Base-by-base conservation (phyloP, 306 rosid species). In the Fagus crenata region DNA sequence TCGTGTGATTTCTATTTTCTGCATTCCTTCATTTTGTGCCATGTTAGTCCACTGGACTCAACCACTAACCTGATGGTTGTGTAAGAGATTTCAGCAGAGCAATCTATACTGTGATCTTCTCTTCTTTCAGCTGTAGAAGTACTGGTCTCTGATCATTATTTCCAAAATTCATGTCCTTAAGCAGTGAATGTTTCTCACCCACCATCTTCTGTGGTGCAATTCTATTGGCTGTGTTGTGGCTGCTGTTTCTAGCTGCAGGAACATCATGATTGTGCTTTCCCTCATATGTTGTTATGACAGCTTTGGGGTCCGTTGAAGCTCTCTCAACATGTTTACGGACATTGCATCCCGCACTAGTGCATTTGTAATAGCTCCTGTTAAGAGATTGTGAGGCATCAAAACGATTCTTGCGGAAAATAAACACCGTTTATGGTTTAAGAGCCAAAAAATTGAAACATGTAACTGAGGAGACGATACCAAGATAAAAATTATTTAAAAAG, bases 261-360 rank as follows among this genome's bases (percentile, higher is more conserved):
- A 92, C 92, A 77, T 90, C 92, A 11, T 95, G 98, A 77, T 85
- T 89, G 61, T 95, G 98, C 79, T 95, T 95, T 9, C 98, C 97
- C 76, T 95, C 98, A 4, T 95, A 92, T 2, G 97, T 86, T 4
- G 97, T 95, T 71, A 95, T 83, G 61, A 95, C 98, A 49, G 98
- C 97, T 81, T 95, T 92, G 7, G 96, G 82, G 71, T 95, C 98
- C 0, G 92, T 88, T 36, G 97, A 87, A 74, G 98, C 96, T 83
- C 98, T 90, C 86, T 95, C 98, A 4, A 95, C 97, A 67, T 95
- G 98, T 78, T 95, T 95, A 3, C 98, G 97, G 74, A 95, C 98
- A 18, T 89, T 92, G 88, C 98, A 95, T 32, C 98, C 97, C 6
- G 87, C 76, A 75, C 79, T 81, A 18, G 98, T 95, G 86, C 98